Evolutionary conservation across 2,329 filamentous ascomycete species (phyloP), one percentile per base, ranked within the genome.

Genomic region (Pseudofabraea citricarpa): DNA sequence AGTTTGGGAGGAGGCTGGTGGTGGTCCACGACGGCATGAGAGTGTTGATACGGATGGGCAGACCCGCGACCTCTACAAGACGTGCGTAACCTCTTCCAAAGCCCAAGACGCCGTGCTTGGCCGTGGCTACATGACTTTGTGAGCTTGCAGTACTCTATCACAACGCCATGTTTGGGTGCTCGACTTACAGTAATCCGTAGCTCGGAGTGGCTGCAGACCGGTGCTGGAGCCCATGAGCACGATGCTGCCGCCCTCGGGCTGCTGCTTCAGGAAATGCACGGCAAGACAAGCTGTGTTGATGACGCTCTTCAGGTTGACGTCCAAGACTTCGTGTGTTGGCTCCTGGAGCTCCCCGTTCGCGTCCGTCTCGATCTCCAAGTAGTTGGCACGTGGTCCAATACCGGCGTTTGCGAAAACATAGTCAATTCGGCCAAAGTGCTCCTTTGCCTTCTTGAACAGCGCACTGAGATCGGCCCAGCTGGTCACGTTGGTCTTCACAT

Each of bases 71-170:
- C 10, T 54, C 49, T 3, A 75, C 50, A 3, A 69, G 57, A 3
- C 61, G 58, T 1, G 66, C 56, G 8, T 77, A 58, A 3, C 71
- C 69, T 21, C 76, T 68, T 18, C 74, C 65, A 43, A 77, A 69
- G 2, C 77, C 77, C 0, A 80, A 48, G 0, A 77, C 69, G 18
- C 68, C 77, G 43, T 79, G 72, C 46, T 81, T 81, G 21, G 75
- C 62, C 2, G 71, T 68, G 1, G 70, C 70, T 71, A 37, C 43
- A 16, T 20, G 1, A 18, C 9, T 42, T 16, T 47, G 41, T 55
- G 4, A 50, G 41, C 5, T 12, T 0, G 13, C 5, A 5, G 4
- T 42, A 26, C n/a, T 21, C 21, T 22, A 27, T 40, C n/a, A 24
- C 3, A 32, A 22, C 8, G 21, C 13, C 9, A 26, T 38, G 23